Evolutionary conservation across 306 rosid genomes (phyloP).

Genomic region (Fragaria nilgerrensis): DNA sequence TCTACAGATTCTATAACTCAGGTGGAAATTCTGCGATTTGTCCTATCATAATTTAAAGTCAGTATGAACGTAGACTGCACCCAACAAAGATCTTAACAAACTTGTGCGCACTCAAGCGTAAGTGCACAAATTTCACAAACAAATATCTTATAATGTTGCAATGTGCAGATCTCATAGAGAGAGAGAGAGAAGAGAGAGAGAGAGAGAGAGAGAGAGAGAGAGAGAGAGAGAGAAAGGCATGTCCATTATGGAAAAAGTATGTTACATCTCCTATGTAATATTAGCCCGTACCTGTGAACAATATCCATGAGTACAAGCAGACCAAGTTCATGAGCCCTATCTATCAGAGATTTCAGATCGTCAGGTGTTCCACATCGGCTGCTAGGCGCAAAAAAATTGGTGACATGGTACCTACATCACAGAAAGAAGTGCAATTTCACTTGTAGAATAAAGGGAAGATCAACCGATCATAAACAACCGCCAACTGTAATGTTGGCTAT

Average conservation of each 20-base stretch:
- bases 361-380: conserved; percentile 98
- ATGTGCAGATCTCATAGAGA: neutral
- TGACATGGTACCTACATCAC: conserved; percentile 82
- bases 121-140: neutral
- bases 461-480: neutral
- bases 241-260: neutral
- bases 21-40: neutral
- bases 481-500: neutral
- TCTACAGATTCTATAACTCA: neutral
- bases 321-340: conserved; percentile 93
- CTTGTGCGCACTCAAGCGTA: neutral
- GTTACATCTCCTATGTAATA: neutral
- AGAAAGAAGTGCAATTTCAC: conserved; percentile 11
- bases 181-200: too few species aligned
- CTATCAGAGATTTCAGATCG: conserved; percentile 87
- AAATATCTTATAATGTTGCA: neutral
- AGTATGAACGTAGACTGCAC: neutral
- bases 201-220: too few species aligned
- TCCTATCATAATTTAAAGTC: neutral
- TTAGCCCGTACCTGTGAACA: conserved; percentile 77
- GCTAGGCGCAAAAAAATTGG: conserved; percentile 97
- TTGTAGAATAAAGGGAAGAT: conserved; percentile 5
- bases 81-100: neutral
- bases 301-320: conserved; percentile 98
- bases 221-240: neutral